Base-by-base conservation (phyloP, 2,329 filamentous ascomycete species). In the Thelonectria discophora region DNA sequence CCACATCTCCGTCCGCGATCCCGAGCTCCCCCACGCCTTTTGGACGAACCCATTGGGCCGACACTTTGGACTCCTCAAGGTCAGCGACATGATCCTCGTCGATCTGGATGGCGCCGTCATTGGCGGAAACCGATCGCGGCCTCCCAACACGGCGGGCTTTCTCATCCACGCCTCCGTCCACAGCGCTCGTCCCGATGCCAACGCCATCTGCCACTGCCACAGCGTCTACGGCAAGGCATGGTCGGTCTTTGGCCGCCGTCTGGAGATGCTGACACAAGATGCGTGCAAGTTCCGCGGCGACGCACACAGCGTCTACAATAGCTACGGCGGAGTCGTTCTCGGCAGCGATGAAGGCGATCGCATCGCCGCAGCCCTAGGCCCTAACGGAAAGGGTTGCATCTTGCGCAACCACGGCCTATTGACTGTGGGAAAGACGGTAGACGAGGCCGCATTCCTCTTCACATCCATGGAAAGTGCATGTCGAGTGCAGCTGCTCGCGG, bases 381-480 rank as follows among this genome's bases (percentile, higher is more conserved):
- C 66, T 1, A 74, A 78, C 0, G 84, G 84, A 61, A 90, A 84
- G 72, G 88, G 82, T 1, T 80, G 86, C 66, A 89, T 92, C 34
- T 75, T 92, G 48, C 80, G 87, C 58, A 93, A 92, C 72, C 90
- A 92, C 68, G 90, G 90, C 0, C 75, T 93, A 12, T 69, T 92
- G 51, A 92, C 89, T 0, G 88, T 91, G 0, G 90, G 90, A 0
- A 69, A 74, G 4, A 92, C 89, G 0, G 89, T 93, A 2, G 90
- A 92, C 66, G 90, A 92, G 75, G 90, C 90, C 0, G 88, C 88
- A 0, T 92, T 87, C 73, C 74, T 91, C 57, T 91, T 90, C 73
- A 87, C 86, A 0, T 78, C 88, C 5, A 82, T 91, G 77, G 90
- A 92, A 73, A 81, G 86, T 30, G 86, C 83, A 11, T 92, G 90